Base-by-base conservation (phyloP, 2,329 filamentous ascomycete genomes). In the Arthrobotrys musiformis region DNA sequence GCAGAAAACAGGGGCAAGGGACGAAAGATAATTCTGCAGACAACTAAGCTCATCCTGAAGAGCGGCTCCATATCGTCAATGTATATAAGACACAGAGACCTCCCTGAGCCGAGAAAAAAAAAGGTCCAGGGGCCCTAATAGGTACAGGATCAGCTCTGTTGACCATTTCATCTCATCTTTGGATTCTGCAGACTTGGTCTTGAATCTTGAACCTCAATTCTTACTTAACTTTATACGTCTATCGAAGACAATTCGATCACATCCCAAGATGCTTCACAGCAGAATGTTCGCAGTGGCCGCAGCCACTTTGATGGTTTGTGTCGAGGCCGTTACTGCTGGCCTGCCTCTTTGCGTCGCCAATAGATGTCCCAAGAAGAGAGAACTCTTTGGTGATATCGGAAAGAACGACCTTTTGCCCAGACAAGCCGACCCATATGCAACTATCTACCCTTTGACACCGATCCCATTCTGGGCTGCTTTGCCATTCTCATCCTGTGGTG, bases 121-220 rank as follows among this genome's bases (percentile, higher is more conserved):
- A 42, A n/a, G n/a, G 63, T 52, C 52, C 73, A 69, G 66, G 73
- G 60, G 52, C 66, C 73, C 33, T 67, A 70, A 66, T 61, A 58
- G 58, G 73, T 70, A 77, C 73, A 70, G 66, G 73, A 77, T 77
- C 73, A 61, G 33, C 73, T 77, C 52, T 62, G 46, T 70, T 46
- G 66, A 77, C 60, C 35, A 70, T 64, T 70, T 70, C 64, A 77
- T 69, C 63, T 70, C 60, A 70, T 77, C 73, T 70, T 73, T 37
- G 48, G 61, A 46, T 70, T 70, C 42, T 52, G 42, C 52, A 70
- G 73, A 70, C 22, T 68, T 75, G 44, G 61, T 62, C 37, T n/a
- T n/a, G 19, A 7, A 42, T 42, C 40, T 62, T 76, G 63, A 50
- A 64, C 52, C 15, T 69, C 46, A 46, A 40, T 22, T 24, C 58